Base-by-base conservation (phyloP, 306 rosid species). In the Dryas octopetala region DNA sequence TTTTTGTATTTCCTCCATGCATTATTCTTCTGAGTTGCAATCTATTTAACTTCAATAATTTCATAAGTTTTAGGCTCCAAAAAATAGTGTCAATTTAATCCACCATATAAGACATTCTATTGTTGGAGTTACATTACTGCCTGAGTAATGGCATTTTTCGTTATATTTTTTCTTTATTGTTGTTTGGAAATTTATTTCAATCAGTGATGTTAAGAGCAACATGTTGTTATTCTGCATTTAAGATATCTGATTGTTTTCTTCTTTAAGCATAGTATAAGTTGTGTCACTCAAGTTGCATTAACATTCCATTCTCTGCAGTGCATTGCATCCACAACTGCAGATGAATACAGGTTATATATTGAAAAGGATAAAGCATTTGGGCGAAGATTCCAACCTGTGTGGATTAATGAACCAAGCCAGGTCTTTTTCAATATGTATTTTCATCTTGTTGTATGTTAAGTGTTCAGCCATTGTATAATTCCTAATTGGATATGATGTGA, bases 301-400 rank as follows among this genome's bases (percentile, higher is more conserved):
- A 82, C 66, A 26, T 84, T 52, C 40, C 68, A 71, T 83, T 73
- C 64, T 64, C 63, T 81, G 69, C 91, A 95, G 98, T 95, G 97
- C 78, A 83, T 95, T 83, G 98, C 96, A 44, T 87, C 98, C 52
- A 91, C 98, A 47, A 91, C 98, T 70, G 52, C 79, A 19, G 91
- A 88, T 76, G 98, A 95, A 84, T 95, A 87, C 87, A 86, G 91
- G 86, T 55, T 82, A 67, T 91, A 95, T 79, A 82, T 95, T 53
- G 97, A 95, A 83, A 91, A 88, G 72, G 98, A 95, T 64, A 88
- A 87, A 76, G 98, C 97, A 51, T 86, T 95, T 74, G 96, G 90
- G 28, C 85, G 97, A 12, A 82, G 98, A 57, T 95, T 95, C 84
- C 98, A 95, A 81, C 97, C 97, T 15, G 90, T 95, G 75, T 83